Evolutionary conservation across 2,329 filamentous ascomycete species (phyloP).

Genomic region (Cercospora canescens): DNA sequence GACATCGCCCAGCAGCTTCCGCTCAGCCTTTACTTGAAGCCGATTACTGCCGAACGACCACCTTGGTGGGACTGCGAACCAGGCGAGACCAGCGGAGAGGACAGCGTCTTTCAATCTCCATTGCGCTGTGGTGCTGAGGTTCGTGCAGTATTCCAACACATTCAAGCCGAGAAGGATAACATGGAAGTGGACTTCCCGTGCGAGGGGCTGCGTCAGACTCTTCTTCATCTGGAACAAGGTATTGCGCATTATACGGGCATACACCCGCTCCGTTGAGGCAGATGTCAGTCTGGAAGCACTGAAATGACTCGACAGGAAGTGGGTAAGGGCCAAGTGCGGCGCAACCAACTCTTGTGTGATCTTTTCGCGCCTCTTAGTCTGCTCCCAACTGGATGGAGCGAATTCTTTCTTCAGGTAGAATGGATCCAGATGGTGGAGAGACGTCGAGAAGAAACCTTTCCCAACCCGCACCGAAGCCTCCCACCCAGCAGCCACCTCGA

Average conservation of each 20-base stretch:
- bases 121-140: constrained; percentile 63
- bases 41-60: constrained; percentile 97
- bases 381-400: constrained; percentile 79
- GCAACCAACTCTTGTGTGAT: constrained; percentile 78
- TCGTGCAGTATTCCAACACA: constrained; percentile 71
- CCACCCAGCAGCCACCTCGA: constrained; percentile 88
- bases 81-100: constrained; percentile 79
- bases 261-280: constrained; percentile 76
- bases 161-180: constrained; percentile 79
- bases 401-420: constrained; percentile 93
- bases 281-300: constrained; percentile 87
- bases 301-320: constrained; percentile 93
- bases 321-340: constrained; percentile 80
- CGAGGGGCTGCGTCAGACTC: constrained; percentile 77
- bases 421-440: constrained; percentile 75
- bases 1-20: constrained; percentile 77
- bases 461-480: constrained; percentile 76
- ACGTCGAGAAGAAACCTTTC: constrained; percentile 76
- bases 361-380: constrained; percentile 73
- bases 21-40: constrained; percentile 90
- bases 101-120: constrained; percentile 89
- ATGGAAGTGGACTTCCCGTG: constrained; percentile 88
- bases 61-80: constrained; percentile 79
- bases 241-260: constrained; percentile 75
- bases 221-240: constrained; percentile 74